These are phyloP conservation scores for Penicillium canescens DNA, from an alignment of 495 filamentous ascomycete genomes.

Conservation along the genomic window DNA sequence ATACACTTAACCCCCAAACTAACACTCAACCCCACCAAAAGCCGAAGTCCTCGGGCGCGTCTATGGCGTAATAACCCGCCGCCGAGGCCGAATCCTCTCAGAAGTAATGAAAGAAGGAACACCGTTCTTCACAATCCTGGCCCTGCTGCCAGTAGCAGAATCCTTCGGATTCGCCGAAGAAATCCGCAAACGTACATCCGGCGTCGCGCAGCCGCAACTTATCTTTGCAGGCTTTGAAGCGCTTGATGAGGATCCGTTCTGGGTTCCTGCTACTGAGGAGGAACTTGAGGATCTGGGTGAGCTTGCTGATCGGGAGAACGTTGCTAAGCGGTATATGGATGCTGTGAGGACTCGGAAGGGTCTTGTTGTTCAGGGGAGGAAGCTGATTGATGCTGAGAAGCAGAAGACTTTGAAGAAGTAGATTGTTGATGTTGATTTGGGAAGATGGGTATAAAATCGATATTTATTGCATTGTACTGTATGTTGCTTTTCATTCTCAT, in stretches of 20 bases:
- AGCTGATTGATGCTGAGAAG: conserved; percentile 93
- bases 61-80: conserved; percentile 88
- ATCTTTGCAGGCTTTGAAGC: conserved; percentile 92
- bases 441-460: neutral
- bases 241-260: conserved; percentile 91
- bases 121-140: conserved; percentile 90
- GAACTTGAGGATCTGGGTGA: conserved; percentile 96
- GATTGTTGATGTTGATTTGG: neutral
- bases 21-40: conserved; percentile 30
- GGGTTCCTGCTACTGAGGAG: conserved; percentile 95
- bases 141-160: conserved; percentile 85
- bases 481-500: neutral
- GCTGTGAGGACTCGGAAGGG: conserved; percentile 82
- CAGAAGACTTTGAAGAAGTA: conserved; percentile 98
- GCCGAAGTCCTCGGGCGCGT: conserved; percentile 94
- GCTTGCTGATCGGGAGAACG: conserved; percentile 88
- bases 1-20: conserved; percentile 6
- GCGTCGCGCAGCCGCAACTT: conserved; percentile 86
- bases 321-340: conserved; percentile 96
- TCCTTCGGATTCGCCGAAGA: conserved; percentile 96
- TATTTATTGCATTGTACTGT: conserved; percentile 6
- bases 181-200: conserved; percentile 90
- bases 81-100: conserved; percentile 83
- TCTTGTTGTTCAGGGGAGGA: conserved; percentile 74
- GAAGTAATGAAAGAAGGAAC: conserved; percentile 94